A percentile compares a stretch with the other conserved stretches of the same genome.
Evolutionary conservation across 116 monocot genomes (phyloP).

Genomic region (Trichopus zeylanicus): DNA sequence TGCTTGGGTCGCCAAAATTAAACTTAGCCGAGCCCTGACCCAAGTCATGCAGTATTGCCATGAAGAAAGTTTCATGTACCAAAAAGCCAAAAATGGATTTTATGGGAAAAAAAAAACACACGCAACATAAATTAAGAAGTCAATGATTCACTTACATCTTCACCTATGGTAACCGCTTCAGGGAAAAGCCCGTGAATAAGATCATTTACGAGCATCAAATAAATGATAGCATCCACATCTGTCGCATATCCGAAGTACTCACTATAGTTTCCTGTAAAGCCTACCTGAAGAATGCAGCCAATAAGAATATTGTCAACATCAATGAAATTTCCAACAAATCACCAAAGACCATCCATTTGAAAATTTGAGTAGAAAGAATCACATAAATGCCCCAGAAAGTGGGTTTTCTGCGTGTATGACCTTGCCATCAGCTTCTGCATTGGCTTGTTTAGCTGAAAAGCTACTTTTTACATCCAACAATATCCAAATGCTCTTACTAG

Average conservation of each 20-base stretch:
- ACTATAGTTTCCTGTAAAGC: constrained; percentile 86
- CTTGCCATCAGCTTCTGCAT: no score
- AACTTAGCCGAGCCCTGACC: no score
- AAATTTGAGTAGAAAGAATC: not conserved
- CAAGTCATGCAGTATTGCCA: no score
- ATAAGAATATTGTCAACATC: not conserved
- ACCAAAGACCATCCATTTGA: not conserved
- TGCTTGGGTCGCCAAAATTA: no score
- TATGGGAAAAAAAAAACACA: not conserved
- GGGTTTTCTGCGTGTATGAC: no score
- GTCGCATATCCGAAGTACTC: constrained; percentile 96
- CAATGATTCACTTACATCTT: constrained; percentile 73
- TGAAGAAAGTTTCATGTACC: no score
- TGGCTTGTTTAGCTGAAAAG: no score
- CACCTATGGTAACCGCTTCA: constrained; percentile 79
- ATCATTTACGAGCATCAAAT: constrained; percentile 97
- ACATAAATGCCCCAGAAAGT: not conserved
- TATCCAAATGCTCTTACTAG: no score
- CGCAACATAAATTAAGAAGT: not conserved
- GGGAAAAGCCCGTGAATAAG: constrained; percentile 89
- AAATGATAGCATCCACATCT: constrained; percentile 86
- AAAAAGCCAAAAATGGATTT: no score
- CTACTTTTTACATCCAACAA: no score
- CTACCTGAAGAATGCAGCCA: constrained; percentile 27
- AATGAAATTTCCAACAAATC: not conserved